These are phyloP conservation scores for Pseudocercospora crystallina DNA, from an alignment of 2,329 filamentous ascomycete species.

Conservation along the genomic window DNA sequence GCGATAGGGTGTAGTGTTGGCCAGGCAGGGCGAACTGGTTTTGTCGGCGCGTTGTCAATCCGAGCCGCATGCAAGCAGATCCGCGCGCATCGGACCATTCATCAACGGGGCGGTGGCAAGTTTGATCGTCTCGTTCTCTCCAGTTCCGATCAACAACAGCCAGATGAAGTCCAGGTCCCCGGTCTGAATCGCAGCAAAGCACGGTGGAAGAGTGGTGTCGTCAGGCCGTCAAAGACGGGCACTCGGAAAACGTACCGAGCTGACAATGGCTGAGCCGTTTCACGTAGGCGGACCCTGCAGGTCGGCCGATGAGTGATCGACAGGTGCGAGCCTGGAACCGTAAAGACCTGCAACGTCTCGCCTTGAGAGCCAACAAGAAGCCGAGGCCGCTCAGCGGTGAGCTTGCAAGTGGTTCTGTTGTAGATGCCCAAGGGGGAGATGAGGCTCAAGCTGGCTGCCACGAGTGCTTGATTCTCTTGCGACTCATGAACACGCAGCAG, in stretches of 20 bases:
- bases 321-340: neutral
- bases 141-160: conserved; percentile 1
- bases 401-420: no score
- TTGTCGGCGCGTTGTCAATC: neutral
- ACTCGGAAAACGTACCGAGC: neutral
- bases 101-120: conserved; percentile 3
- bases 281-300: conserved; percentile 6
- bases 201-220: no score
- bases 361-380: neutral
- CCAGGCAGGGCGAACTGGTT: neutral
- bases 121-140: neutral
- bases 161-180: neutral
- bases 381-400: neutral
- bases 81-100: conserved; percentile 1
- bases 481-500: no score
- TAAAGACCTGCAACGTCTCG: neutral
- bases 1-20: neutral
- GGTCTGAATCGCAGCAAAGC: neutral
- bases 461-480: no score
- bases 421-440: no score
- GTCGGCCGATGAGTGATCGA: conserved; percentile 2
- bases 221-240: neutral
- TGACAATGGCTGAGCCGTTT: conserved; percentile 5
- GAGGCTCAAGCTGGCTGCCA: no score
- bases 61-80: conserved; percentile 1